A percentile compares a stretch with the other conserved stretches of the same genome.
Evolutionary conservation across 352 stramenopile species (phyloP).

Genomic region (Phytopythium chamaehyphon): DNA sequence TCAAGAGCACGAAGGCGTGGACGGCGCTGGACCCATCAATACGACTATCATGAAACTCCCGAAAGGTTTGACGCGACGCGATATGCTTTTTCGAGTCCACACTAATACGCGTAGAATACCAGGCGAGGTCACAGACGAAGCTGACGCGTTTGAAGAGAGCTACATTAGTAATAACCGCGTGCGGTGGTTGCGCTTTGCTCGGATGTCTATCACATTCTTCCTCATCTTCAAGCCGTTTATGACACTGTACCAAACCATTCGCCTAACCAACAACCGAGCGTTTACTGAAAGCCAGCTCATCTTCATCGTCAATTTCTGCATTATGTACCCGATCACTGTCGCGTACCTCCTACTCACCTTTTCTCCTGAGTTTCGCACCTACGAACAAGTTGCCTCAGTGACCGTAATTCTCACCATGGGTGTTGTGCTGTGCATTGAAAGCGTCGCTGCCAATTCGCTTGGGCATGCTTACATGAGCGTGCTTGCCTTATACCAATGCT

Average conservation of each 20-base stretch:
- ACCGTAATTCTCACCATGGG: slow-evolving; percentile 52
- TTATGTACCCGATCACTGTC: slow-evolving; percentile 66
- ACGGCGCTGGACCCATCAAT: slow-evolving; percentile 14
- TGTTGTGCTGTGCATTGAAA: slow-evolving; percentile 60
- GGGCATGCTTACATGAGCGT: slow-evolving; percentile 79
- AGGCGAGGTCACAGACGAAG: slow-evolving; percentile 40
- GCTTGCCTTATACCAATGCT: slow-evolving; percentile 77
- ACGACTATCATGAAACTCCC: slow-evolving; percentile 78
- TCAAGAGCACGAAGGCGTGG: slow-evolving; percentile 17
- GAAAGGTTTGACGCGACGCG: slow-evolving; percentile 58
- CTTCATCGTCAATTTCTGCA: slow-evolving; percentile 73
- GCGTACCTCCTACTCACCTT: slow-evolving; percentile 67
- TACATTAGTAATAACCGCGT: slow-evolving; percentile 66
- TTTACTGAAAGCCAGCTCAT: slow-evolving; percentile 63
- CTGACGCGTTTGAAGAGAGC: slow-evolving; percentile 66
- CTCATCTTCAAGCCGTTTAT: slow-evolving; percentile 70
- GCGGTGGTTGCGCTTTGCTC: slow-evolving; percentile 67
- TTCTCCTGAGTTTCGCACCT: slow-evolving; percentile 54
- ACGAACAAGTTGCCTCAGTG: slow-evolving; percentile 50
- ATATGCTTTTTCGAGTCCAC: slow-evolving; percentile 64
- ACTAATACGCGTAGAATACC: neutral
- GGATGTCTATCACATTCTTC: slow-evolving; percentile 61
- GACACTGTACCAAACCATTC: slow-evolving; percentile 67
- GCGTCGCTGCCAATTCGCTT: slow-evolving; percentile 58
- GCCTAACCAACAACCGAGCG: slow-evolving; percentile 32